Base-by-base conservation (phyloP, 495 filamentous ascomycete genomes). In the Delitschia confertaspora region DNA sequence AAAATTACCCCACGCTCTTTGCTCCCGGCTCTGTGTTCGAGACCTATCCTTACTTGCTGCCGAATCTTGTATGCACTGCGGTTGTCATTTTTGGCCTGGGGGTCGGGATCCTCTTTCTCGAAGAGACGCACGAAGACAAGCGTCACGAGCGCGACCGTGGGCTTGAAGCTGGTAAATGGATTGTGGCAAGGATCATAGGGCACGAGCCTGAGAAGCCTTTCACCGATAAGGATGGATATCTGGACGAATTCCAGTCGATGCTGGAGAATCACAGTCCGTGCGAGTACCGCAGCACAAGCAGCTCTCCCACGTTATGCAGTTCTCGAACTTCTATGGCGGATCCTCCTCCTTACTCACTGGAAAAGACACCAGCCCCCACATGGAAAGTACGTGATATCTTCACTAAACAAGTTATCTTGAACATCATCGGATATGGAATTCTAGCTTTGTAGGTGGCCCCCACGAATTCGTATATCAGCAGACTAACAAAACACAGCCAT, bases 101-200 rank as follows among this genome's bases (percentile, higher is more conserved):
- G 16, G 74, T 94, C 46, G 91, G 91, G 19, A 69, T 91, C 33
- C 59, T 98, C 27, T 98, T 95, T 63, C 69, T 98, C 46, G 87
- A 96, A 65, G 91, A 98, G 66, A 96, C 91, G 4, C 91, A 96
- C 56, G 77, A 77, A 32, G 79, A 89, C 58, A 84, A 82, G 69
- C 91, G 81, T 58, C 60, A 78, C 55, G 73, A 75, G 31, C 77
- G 74, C 27, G 91, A 98, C 65, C 65, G 67, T 26, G 88, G 91
- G 6, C 55, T 83, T 9, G 83, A 86, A 60, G 54, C 82, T 34
- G 91, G 93, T 46, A 71, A 77, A 53, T 85, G 79, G 75, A 64
- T 95, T 25, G 49, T 86, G 23, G 67, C 66, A 13, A 67, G 57
- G 16, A 54, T 78, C 20, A 60, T 68, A 39, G 52, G 59, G 38